These are phyloP conservation scores for Crithidia acanthocephali DNA, from an alignment of 208 protist genomes.

Conservation along the genomic window DNA sequence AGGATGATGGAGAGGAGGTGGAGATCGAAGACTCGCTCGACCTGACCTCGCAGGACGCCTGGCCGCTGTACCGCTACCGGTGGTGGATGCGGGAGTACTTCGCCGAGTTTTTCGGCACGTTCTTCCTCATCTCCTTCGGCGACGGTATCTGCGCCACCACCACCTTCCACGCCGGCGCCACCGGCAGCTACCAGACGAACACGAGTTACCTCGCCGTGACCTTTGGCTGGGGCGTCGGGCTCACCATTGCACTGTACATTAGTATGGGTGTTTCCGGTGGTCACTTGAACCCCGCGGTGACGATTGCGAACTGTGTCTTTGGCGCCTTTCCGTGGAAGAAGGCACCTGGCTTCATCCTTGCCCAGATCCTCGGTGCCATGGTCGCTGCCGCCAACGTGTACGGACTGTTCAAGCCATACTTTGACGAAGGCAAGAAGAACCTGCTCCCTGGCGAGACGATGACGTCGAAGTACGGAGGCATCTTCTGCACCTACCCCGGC, in stretches of 20 bases:
- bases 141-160: constrained; percentile 39
- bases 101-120: constrained; percentile 57
- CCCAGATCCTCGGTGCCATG: constrained; percentile 51
- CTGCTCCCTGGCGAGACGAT: constrained; percentile 30
- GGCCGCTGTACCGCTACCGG: constrained; percentile 42
- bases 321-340: constrained; percentile 49
- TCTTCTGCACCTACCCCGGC: constrained; percentile 59
- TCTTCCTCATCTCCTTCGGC: constrained; percentile 56
- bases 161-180: constrained; percentile 21
- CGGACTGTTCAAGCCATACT: constrained; percentile 38
- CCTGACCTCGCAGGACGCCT: constrained; percentile 26
- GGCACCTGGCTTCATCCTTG: constrained; percentile 45
- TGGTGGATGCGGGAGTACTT: constrained; percentile 48
- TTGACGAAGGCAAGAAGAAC: constrained; percentile 22
- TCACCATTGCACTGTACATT: constrained; percentile 48
- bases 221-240: constrained; percentile 51
- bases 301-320: constrained; percentile 45
- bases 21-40: not conserved
- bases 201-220: constrained; percentile 35
- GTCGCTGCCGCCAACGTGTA: constrained; percentile 45
- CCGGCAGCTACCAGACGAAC: constrained; percentile 14
- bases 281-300: constrained; percentile 61
- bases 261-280: constrained; percentile 54
- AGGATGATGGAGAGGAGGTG: constrained; percentile 8
- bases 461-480: constrained; percentile 30